Evolutionary conservation across 345 rosid genomes (phyloP).

Genomic region (Erysimum cheiranthoides): DNA sequence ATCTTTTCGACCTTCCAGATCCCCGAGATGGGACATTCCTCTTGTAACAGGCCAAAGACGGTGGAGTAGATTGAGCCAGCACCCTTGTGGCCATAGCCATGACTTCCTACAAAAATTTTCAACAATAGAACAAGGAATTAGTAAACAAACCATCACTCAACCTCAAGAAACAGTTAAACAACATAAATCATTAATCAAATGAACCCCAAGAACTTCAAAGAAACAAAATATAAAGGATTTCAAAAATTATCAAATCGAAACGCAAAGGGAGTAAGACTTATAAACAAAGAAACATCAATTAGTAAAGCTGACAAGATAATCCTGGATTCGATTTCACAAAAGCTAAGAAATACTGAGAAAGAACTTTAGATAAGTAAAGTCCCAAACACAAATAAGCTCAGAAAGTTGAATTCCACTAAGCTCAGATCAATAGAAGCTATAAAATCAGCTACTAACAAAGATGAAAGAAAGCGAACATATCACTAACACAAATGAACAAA

Average conservation of each 20-base stretch:
- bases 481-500: slow-evolving; percentile 28
- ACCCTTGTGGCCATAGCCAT: slow-evolving; percentile 77
- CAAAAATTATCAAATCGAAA: not conserved
- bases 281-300: not conserved
- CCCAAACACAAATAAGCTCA: slow-evolving; percentile 21
- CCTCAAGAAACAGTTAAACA: slow-evolving; percentile 15
- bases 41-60: slow-evolving; percentile 56
- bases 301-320: slow-evolving; percentile 1
- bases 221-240: not conserved
- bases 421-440: not conserved
- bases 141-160: slow-evolving; percentile 15
- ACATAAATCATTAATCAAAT: slow-evolving; percentile 5
- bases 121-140: not conserved
- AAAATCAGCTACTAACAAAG: not conserved
- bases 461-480: not conserved
- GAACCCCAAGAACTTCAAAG: not conserved
- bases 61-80: slow-evolving; percentile 71
- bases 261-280: not conserved
- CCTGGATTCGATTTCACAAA: slow-evolving; percentile 21
- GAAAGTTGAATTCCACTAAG: slow-evolving; percentile 12
- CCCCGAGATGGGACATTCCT: slow-evolving; percentile 56
- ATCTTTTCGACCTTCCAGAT: slow-evolving; percentile 56
- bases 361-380: slow-evolving; percentile 9
- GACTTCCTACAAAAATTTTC: slow-evolving; percentile 11
- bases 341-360: slow-evolving; percentile 19